These are phyloP conservation scores for Penicillium italicum DNA, from an alignment of 2,329 filamentous ascomycete genomes.

Conservation along the genomic window DNA sequence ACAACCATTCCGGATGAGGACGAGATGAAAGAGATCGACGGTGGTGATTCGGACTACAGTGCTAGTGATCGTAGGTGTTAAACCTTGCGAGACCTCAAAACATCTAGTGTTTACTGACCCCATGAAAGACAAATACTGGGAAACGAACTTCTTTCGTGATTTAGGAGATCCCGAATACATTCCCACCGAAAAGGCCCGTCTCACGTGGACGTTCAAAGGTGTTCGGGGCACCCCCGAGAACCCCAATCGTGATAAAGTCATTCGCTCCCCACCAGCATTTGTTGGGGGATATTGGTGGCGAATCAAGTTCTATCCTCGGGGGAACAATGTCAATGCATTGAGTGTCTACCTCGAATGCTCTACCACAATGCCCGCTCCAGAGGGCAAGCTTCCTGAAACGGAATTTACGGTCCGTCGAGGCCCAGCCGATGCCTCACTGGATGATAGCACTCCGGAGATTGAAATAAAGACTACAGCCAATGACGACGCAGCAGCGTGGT, in stretches of 20 bases:
- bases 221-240: conserved; percentile 60
- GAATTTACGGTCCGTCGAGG: conserved; percentile 43
- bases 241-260: conserved; percentile 56
- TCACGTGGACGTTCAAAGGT: conserved; percentile 57
- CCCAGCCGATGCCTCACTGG: conserved; percentile 34
- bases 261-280: conserved; percentile 55
- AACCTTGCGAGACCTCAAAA: not conserved
- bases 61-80: conserved; percentile 51
- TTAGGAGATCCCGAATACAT: conserved; percentile 58
- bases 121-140: conserved; percentile 53
- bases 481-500: conserved; percentile 29
- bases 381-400: conserved; percentile 37
- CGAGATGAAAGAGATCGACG: conserved; percentile 57
- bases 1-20: conserved; percentile 53
- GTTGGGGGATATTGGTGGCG: conserved; percentile 62
- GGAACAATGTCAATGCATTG: conserved; percentile 56
- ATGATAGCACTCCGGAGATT: conserved; percentile 30
- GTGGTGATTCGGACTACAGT: conserved; percentile 48
- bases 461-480: conserved; percentile 31
- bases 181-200: conserved; percentile 52
- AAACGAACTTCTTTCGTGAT: conserved; percentile 53
- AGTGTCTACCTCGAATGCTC: conserved; percentile 62
- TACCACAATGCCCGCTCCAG: conserved; percentile 43
- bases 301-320: conserved; percentile 62
- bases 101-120: conserved; percentile 1